phyloP scores from a whole-genome alignment of 2,329 filamentous ascomycete genomes.

The Pseudomassariella vexata region DNA sequence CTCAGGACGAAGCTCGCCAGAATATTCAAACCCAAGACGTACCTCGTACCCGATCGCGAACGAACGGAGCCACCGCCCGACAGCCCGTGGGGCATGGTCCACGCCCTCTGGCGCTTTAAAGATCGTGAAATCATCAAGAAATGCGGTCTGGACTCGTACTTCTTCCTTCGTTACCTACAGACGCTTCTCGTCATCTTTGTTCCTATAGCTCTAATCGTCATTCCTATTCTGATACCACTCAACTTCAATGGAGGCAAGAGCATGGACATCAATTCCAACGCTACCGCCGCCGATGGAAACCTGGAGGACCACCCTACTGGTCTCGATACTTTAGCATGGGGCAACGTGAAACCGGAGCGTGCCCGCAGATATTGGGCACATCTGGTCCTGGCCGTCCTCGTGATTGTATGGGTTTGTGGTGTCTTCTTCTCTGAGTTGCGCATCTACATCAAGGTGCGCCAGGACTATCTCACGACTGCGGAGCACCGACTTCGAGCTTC shows the following conservation, averaged over 20 bases:
- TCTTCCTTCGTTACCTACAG: constrained; percentile 72
- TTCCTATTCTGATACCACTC: constrained; percentile 81
- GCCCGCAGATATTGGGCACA: constrained; percentile 77
- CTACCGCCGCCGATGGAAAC: constrained; percentile 14
- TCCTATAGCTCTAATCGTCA: constrained; percentile 68
- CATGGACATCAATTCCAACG: constrained; percentile 37
- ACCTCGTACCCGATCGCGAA: constrained; percentile 78
- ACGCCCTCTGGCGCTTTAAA: constrained; percentile 61
- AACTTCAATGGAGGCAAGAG: constrained; percentile 71
- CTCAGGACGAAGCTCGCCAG: constrained; percentile 72
- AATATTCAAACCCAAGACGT: constrained; percentile 84
- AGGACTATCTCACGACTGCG: constrained; percentile 90
- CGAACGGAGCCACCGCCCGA: constrained; percentile 68
- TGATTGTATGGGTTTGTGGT: constrained; percentile 78
- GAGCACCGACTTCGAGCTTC: constrained; percentile 91
- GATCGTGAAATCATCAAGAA: constrained; percentile 86
- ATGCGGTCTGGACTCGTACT: constrained; percentile 93
- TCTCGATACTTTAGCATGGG: constrained; percentile 79
- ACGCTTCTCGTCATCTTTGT: constrained; percentile 88
- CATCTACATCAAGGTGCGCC: constrained; percentile 86
- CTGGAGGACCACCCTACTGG: constrained; percentile 50
- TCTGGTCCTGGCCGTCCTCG: constrained; percentile 68
- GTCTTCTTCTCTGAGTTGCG: constrained; percentile 82
- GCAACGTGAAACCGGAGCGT: constrained; percentile 67
- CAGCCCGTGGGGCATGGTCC: constrained; percentile 44